Conservation (phyloP, 78 protist genomes). For the Pelomyxa schiedti region DNA sequence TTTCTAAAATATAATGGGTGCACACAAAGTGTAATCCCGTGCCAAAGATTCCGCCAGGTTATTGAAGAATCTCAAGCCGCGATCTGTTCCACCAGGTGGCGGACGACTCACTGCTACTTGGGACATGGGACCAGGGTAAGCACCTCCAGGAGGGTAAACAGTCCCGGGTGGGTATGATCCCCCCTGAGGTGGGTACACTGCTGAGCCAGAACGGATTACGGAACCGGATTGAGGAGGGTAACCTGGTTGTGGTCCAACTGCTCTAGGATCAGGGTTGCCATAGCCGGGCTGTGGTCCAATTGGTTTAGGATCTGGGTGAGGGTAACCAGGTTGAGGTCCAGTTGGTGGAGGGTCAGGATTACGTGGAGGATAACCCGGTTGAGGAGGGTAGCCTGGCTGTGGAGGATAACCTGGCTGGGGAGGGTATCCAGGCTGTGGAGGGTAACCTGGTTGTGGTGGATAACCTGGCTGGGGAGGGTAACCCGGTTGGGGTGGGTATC, state of each 20-base stretch:
- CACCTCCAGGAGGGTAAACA: conserved; percentile 11
- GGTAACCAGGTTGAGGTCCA: no score
- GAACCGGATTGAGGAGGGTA: neutral
- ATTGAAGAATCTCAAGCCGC: conserved; percentile 28
- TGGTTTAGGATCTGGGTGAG: no score
- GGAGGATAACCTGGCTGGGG: no score
- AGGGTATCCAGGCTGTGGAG: no score
- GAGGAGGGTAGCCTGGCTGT: conserved; percentile 13
- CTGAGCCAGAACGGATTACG: neutral
- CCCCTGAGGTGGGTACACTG: neutral
- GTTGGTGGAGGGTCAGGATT: neutral
- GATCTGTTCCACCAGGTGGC: neutral
- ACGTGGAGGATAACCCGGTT: neutral
- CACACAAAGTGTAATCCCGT: conserved; percentile 36
- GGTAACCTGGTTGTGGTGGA: no score
- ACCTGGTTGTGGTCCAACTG: neutral
- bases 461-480: no score
- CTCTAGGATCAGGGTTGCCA: conserved; percentile 11
- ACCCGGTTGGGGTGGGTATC: no score
- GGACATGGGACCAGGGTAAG: neutral
- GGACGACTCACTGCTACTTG: neutral
- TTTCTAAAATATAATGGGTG: no score
- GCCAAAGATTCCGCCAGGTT: conserved; percentile 14
- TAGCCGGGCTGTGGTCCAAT: no score
- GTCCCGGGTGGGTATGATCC: neutral